phyloP scores from a whole-genome alignment of 1,284 basidiomycete species.

The Apiotrichum gracile region DNA sequence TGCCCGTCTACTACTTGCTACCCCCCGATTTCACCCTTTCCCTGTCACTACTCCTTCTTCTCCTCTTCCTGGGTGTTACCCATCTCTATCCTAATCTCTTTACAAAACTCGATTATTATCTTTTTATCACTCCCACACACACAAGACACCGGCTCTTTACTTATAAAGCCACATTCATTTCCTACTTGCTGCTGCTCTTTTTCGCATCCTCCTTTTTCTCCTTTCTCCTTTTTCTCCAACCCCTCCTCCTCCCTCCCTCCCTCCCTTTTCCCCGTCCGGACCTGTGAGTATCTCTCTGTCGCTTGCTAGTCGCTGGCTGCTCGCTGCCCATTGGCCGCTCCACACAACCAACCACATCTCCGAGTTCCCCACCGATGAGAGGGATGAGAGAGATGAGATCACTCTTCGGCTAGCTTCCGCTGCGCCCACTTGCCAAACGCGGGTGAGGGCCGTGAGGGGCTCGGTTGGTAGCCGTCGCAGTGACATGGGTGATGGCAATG shows the following conservation, averaged over 20 bases:
- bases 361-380: no score
- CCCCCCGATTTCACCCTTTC: not conserved
- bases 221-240: constrained; percentile 1
- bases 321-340: no score
- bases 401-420: no score
- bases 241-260: not conserved
- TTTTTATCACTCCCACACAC: not conserved
- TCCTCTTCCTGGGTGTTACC: not conserved
- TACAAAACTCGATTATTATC: no score
- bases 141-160: not conserved
- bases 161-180: not conserved
- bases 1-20: not conserved
- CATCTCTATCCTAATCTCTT: no score
- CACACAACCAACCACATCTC: not conserved
- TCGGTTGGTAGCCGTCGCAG: no score
- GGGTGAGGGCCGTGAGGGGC: no score
- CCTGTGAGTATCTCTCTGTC: not conserved
- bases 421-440: no score
- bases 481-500: no score
- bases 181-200: not conserved
- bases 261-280: not conserved
- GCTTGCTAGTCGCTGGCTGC: not conserved
- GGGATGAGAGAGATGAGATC: no score
- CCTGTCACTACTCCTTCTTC: not conserved
- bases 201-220: no score